phyloP scores from a whole-genome alignment of 768 basidiomycete species.

The Omphalotus guepiniiformis region DNA sequence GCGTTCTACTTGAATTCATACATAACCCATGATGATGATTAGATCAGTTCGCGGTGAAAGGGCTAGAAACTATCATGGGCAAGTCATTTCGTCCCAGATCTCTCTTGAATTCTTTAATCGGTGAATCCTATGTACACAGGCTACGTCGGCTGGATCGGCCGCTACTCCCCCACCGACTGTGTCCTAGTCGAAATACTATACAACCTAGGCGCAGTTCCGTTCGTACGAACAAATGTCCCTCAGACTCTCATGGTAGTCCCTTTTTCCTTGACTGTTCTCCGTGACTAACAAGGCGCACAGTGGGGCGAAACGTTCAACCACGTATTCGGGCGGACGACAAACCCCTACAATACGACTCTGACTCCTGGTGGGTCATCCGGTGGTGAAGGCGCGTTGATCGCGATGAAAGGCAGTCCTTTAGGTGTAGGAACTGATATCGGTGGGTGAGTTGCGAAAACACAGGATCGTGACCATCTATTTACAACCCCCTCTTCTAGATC shows the following conservation, averaged over 20 bases:
- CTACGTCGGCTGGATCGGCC: slow-evolving; percentile 70
- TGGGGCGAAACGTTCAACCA: slow-evolving; percentile 77
- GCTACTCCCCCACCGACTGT: slow-evolving; percentile 52
- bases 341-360: slow-evolving; percentile 68
- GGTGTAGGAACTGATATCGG: slow-evolving; percentile 55
- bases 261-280: neutral
- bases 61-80: slow-evolving; percentile 69
- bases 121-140: too few species aligned
- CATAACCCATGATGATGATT: neutral
- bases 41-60: slow-evolving; percentile 63
- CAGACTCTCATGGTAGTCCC: slow-evolving; percentile 71
- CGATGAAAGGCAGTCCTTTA: slow-evolving; percentile 39
- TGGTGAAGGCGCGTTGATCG: slow-evolving; percentile 57
- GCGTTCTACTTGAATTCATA: too few species aligned
- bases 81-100: neutral
- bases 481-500: slow-evolving; percentile 40
- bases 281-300: slow-evolving; percentile 27
- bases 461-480: neutral
- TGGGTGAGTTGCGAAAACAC: slow-evolving; percentile 51
- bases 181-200: slow-evolving; percentile 65
- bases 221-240: slow-evolving; percentile 69
- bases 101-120: too few species aligned
- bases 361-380: slow-evolving; percentile 82
- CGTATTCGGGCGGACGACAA: slow-evolving; percentile 74
- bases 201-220: slow-evolving; percentile 65